Conservation (phyloP, 1,284 basidiomycete species). For the Leucoagaricus sp. region DNA sequence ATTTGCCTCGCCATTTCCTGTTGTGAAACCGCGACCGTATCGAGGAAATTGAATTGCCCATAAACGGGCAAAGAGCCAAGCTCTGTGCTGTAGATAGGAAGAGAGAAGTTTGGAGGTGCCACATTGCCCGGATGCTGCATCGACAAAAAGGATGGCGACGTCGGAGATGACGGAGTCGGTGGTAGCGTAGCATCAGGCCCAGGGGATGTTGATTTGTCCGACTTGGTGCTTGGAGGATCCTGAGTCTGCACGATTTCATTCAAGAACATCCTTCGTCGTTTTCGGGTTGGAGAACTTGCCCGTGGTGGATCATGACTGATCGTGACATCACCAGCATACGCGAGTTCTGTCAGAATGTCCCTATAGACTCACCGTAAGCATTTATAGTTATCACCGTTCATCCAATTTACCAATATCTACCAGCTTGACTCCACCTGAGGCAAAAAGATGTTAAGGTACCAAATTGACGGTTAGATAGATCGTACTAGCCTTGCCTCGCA, state of each 20-base stretch:
- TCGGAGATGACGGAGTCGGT: constrained; percentile 12
- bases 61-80: constrained; percentile 38
- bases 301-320: constrained; percentile 19
- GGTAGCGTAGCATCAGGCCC: constrained; percentile 7
- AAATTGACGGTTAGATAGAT: not conserved
- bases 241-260: not conserved
- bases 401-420: constrained; percentile 37
- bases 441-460: not conserved
- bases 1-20: constrained; percentile 1
- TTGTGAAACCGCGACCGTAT: constrained; percentile 19
- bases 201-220: not conserved
- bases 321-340: constrained; percentile 32
- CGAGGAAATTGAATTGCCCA: constrained; percentile 38
- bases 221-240: not conserved
- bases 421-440: constrained; percentile 41
- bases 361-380: constrained; percentile 20
- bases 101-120: constrained; percentile 25
- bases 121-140: not conserved
- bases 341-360: constrained; percentile 37
- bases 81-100: constrained; percentile 37
- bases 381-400: not conserved
- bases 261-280: constrained; percentile 14
- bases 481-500: constrained; percentile 41
- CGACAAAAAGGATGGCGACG: not conserved
- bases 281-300: constrained; percentile 16